phyloP scores from a whole-genome alignment of 495 filamentous ascomycete species.

The Tuber umbilicatum region DNA sequence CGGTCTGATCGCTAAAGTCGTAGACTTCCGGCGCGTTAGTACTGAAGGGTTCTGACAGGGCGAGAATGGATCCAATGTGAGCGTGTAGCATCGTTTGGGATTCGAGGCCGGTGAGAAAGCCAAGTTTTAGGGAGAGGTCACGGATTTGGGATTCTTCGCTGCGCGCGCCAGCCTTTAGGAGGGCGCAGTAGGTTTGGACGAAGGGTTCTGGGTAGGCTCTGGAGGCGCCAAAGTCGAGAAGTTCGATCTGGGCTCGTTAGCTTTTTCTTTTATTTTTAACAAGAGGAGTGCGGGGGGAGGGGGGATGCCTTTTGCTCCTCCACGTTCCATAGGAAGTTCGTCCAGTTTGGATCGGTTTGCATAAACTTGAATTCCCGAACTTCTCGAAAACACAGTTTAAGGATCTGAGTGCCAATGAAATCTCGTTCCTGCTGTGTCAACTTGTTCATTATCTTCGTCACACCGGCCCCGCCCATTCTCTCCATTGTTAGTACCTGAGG shows the following conservation, averaged over 20 bases:
- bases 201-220: slow-evolving; percentile 76
- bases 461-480: slow-evolving; percentile 76
- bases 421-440: slow-evolving; percentile 77
- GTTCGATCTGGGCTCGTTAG: slow-evolving; percentile 55
- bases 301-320: slow-evolving; percentile 49
- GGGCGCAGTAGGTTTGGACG: slow-evolving; percentile 66
- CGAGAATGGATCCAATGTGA: slow-evolving; percentile 72
- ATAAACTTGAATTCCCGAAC: slow-evolving; percentile 92
- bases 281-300: background rate
- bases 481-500: slow-evolving; percentile 89
- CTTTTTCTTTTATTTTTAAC: background rate
- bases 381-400: slow-evolving; percentile 87
- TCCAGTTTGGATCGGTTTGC: slow-evolving; percentile 99
- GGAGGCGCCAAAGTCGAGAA: slow-evolving; percentile 92
- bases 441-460: slow-evolving; percentile 64
- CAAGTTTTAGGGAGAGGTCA: slow-evolving; percentile 68
- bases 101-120: slow-evolving; percentile 89
- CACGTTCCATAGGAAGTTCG: slow-evolving; percentile 93
- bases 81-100: slow-evolving; percentile 75
- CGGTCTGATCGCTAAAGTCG: slow-evolving; percentile 88
- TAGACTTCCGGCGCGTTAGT: slow-evolving; percentile 71
- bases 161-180: slow-evolving; percentile 69
- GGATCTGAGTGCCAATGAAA: slow-evolving; percentile 87
- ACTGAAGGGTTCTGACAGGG: slow-evolving; percentile 86
- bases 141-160: slow-evolving; percentile 58